A percentile compares a stretch with the other conserved stretches of the same genome.
Conservation (phyloP, 2,329 filamentous ascomycete species). For the Botryotinia convoluta region DNA sequence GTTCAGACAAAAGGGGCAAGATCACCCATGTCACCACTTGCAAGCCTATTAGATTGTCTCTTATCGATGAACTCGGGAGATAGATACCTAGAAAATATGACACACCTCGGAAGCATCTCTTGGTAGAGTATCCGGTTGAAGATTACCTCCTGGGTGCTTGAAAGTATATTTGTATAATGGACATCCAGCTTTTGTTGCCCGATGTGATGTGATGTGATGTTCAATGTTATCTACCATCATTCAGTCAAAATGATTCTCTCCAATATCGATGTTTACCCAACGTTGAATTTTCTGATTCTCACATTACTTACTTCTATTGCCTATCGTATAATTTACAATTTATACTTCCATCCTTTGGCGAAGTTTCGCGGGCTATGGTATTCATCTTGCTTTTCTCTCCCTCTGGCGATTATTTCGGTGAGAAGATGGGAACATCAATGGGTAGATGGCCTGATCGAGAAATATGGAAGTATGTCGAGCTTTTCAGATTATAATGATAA, state of each 20-base stretch:
- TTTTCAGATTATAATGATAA: no score
- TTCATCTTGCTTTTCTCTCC: slow-evolving; percentile 2
- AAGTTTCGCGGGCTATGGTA: slow-evolving; percentile 22
- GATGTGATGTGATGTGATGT: background rate
- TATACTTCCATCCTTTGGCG: slow-evolving; percentile 23
- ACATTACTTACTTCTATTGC: background rate
- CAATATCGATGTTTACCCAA: background rate
- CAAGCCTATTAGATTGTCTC: background rate
- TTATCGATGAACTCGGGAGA: background rate
- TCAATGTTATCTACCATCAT: background rate
- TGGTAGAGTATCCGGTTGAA: background rate
- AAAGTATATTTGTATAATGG: background rate
- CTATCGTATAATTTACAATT: slow-evolving; percentile 21
- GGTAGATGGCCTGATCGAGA: background rate
- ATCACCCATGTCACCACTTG: background rate
- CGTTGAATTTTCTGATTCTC: background rate
- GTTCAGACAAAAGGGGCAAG: background rate
- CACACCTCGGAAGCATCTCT: background rate
- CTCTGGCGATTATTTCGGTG: slow-evolving; percentile 3
- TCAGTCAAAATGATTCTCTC: slow-evolving; percentile 1
- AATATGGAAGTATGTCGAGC: background rate
- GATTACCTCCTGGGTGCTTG: background rate
- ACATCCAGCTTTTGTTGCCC: background rate
- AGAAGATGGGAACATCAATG: background rate
- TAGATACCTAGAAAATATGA: background rate